A percentile compares a stretch with the other conserved stretches of the same genome.
Evolutionary conservation across 75 land plant species (phyloP).

Genomic region (Selaginella tamariscina): DNA sequence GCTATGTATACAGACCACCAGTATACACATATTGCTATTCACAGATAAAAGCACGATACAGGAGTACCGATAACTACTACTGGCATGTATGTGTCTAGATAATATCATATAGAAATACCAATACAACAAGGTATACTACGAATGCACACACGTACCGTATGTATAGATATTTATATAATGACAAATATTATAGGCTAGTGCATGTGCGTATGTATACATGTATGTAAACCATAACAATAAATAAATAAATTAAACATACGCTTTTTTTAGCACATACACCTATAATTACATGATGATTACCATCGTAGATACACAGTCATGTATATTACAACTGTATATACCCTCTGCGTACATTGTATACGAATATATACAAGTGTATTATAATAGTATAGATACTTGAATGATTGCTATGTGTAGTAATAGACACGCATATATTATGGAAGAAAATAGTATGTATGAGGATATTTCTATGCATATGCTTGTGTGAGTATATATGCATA

Average conservation of each 20-base stretch:
- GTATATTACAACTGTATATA: background rate
- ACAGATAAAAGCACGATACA: background rate
- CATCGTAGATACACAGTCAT: no score
- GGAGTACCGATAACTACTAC: background rate
- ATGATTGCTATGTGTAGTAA: background rate
- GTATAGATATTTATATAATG: background rate
- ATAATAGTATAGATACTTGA: conserved; percentile 6
- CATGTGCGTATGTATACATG: no score
- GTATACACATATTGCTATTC: background rate
- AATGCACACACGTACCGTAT: background rate
- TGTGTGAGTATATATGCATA: background rate
- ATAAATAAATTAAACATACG: no score
- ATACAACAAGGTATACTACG: background rate
- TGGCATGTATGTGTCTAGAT: no score
- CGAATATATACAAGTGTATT: background rate
- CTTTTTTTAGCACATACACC: no score
- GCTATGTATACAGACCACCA: background rate
- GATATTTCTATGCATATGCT: conserved; percentile 1
- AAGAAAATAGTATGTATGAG: conserved; percentile 4
- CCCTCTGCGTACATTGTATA: no score
- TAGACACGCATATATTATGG: background rate
- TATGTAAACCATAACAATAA: no score
- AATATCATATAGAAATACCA: background rate
- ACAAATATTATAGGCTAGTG: no score
- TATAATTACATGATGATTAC: no score